Percentiles rank a stretch among this genome's conserved stretches.
phyloP scores from a whole-genome alignment of 75 land plant species.

The Picea sitchensis region DNA sequence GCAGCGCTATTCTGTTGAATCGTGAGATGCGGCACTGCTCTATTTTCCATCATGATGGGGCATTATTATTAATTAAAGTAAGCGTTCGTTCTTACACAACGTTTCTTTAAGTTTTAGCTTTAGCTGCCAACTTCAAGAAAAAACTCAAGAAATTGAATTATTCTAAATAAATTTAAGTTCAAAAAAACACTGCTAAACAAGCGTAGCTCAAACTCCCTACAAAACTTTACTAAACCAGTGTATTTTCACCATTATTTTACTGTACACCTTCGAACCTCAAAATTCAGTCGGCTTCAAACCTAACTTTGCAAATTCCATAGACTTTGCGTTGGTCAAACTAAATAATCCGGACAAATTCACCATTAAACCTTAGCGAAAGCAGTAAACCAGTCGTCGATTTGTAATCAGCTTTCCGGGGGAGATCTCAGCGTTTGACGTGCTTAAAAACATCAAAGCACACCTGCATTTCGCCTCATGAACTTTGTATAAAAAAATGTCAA shows the following conservation, averaged over 20 bases:
- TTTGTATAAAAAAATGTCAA: background rate
- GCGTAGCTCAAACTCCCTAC: background rate
- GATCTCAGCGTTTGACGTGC: background rate
- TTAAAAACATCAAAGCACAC: too few relatives aligned
- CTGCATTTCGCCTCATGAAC: background rate
- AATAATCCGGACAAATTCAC: background rate
- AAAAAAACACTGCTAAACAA: background rate
- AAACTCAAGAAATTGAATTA: background rate
- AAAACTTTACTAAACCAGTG: background rate
- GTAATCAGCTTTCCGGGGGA: background rate
- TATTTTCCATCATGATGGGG: too few relatives aligned
- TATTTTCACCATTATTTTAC: background rate
- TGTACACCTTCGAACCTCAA: background rate
- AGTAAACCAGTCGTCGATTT: background rate
- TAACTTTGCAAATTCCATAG: background rate
- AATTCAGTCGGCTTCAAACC: background rate
- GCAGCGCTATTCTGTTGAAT: too few relatives aligned
- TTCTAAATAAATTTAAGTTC: background rate
- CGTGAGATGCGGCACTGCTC: too few relatives aligned
- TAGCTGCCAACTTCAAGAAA: too few relatives aligned
- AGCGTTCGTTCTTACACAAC: too few relatives aligned
- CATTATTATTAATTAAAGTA: too few relatives aligned
- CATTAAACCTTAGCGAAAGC: background rate
- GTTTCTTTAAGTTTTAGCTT: too few relatives aligned
- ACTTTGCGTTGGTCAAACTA: background rate